Conservation (phyloP, 768 basidiomycete genomes). For the Russula abietina region DNA sequence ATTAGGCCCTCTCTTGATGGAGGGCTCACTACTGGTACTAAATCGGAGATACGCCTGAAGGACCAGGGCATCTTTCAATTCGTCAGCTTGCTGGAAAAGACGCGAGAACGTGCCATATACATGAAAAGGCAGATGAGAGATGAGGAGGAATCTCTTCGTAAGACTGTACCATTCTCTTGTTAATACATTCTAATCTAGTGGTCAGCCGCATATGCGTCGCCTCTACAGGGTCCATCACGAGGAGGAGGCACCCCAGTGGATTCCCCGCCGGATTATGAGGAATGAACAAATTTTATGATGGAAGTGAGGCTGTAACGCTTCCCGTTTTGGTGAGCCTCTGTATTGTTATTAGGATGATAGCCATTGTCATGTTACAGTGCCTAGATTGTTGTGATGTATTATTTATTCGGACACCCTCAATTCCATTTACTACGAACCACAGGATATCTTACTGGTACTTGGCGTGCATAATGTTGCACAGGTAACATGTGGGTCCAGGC, state of each 20-base stretch:
- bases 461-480: not conserved
- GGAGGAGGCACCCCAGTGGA: conserved; percentile 26
- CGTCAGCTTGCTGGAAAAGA: conserved; percentile 65
- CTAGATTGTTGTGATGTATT: conserved; percentile 4
- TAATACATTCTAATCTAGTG: not conserved
- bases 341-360: not conserved
- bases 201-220: conserved; percentile 26
- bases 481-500: not conserved
- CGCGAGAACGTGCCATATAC: conserved; percentile 66
- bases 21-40: conserved; percentile 59
- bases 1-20: conserved; percentile 62
- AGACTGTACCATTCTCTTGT: conserved; percentile 29
- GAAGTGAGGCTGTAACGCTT: not conserved
- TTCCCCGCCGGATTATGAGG: conserved; percentile 30
- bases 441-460: not conserved
- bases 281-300: conserved; percentile 16
- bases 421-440: not conserved
- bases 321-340: conserved; percentile 13
- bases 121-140: conserved; percentile 59
- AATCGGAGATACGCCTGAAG: conserved; percentile 60
- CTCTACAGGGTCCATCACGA: conserved; percentile 18
- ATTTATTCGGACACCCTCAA: not conserved
- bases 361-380: conserved; percentile 2
- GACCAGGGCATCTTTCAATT: conserved; percentile 70
- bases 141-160: conserved; percentile 58